Evolutionary conservation across 768 basidiomycete species (phyloP).

Genomic region (Leccinum boreale): DNA sequence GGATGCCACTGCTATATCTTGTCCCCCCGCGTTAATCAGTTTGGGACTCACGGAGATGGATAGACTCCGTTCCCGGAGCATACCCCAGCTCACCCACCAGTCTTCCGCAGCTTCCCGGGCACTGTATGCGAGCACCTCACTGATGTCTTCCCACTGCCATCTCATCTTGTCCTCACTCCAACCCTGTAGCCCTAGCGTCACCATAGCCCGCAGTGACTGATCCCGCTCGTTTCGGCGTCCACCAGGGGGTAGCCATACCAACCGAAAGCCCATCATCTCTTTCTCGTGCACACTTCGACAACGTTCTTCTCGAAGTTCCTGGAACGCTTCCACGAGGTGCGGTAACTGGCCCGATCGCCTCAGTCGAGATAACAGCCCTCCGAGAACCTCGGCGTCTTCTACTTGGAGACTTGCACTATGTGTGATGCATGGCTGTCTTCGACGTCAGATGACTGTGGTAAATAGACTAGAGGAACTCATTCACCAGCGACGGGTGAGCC

Average conservation of each 20-base stretch:
- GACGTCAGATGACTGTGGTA: neutral
- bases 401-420: slow-evolving; percentile 28
- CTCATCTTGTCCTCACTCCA: slow-evolving; percentile 47
- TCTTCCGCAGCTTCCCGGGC: slow-evolving; percentile 54
- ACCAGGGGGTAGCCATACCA: slow-evolving; percentile 42
- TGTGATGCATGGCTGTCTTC: slow-evolving; percentile 44
- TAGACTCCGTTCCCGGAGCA: slow-evolving; percentile 36
- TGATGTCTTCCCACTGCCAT: slow-evolving; percentile 49
- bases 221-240: slow-evolving; percentile 42
- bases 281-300: slow-evolving; percentile 38
- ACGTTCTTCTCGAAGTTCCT: slow-evolving; percentile 51
- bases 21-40: neutral
- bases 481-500: slow-evolving; percentile 51
- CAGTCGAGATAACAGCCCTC: slow-evolving; percentile 37
- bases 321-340: slow-evolving; percentile 48
- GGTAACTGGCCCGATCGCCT: slow-evolving; percentile 42
- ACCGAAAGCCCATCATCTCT: slow-evolving; percentile 39
- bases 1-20: neutral
- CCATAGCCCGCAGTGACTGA: slow-evolving; percentile 25
- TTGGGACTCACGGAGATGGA: neutral
- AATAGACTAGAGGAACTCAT: slow-evolving; percentile 7
- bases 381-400: slow-evolving; percentile 30
- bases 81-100: slow-evolving; percentile 59
- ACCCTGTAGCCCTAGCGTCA: slow-evolving; percentile 16
- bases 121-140: slow-evolving; percentile 46